Evolutionary conservation across 805 yeast genomes (phyloP).

Genomic region (Hanseniaspora vineae): DNA sequence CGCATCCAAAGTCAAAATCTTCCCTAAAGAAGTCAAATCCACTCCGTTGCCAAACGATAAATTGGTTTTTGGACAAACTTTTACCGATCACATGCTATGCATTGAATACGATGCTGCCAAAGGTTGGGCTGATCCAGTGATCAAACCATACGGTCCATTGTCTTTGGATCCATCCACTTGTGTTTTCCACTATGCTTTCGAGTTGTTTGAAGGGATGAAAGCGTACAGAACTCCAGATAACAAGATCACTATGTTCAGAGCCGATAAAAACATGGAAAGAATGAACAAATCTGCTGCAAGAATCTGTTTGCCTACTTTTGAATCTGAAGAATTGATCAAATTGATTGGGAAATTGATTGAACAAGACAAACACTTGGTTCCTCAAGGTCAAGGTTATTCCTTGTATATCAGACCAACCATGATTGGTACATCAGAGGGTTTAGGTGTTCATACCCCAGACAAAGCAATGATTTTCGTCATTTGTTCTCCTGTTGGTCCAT

Average conservation of each 20-base stretch:
- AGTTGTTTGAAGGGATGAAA: constrained; percentile 90
- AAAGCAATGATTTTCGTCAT: constrained; percentile 76
- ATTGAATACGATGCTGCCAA: constrained; percentile 62
- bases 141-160: constrained; percentile 71
- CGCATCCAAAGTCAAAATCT: constrained; percentile 38
- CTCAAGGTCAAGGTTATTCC: constrained; percentile 78
- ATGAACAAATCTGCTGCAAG: constrained; percentile 83
- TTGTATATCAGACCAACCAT: constrained; percentile 88
- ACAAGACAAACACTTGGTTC: constrained; percentile 67
- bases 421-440: constrained; percentile 81
- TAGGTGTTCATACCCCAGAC: constrained; percentile 78
- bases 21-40: constrained; percentile 24
- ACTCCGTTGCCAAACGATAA: constrained; percentile 44
- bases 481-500: constrained; percentile 95
- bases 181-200: constrained; percentile 92
- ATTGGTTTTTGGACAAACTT: constrained; percentile 58
- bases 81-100: constrained; percentile 82
- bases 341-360: constrained; percentile 64
- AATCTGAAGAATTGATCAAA: constrained; percentile 61
- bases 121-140: constrained; percentile 88
- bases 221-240: constrained; percentile 63
- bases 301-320: constrained; percentile 81
- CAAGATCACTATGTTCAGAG: constrained; percentile 72
- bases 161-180: constrained; percentile 75
- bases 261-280: constrained; percentile 83